Evolutionary conservation across 345 rosid species (phyloP), one percentile per base, ranked within the genome.

Genomic region (Noccaea bulbosa): DNA sequence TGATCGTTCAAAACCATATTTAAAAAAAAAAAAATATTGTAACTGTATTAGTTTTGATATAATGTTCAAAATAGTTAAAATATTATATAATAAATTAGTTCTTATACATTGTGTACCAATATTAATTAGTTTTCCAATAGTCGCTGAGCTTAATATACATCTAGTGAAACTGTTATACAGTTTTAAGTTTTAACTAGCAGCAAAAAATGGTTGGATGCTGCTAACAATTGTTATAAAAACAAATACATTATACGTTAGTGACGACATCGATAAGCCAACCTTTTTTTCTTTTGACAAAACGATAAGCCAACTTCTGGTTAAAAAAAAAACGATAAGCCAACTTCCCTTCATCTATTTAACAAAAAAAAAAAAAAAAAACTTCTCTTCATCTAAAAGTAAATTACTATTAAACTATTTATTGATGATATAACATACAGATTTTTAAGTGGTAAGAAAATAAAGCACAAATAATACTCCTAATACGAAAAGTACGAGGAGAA

Each of bases 401-500:
- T 20, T 9, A 46, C 8, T 17, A 24, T 16, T 47, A 5, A 44
- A 69, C 58, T 40, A 60, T 17, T 49, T n/a, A 4, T 50, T 49
- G 60, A 60, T 70, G 15, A 33, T 41, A 50, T n/a, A 62, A 45
- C 17, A 63, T 71, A 43, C 44, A 54, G 0, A 6, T 11, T 32
- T 56, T 38, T 3, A 4, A 47, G 12, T 62, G 14, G 69, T 37
- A 38, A 10, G 6, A 17, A 44, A 62, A 16, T 15, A 1, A 12
- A 64, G 3, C 5, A 43, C 33, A 51, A 41, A 32, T 34, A 33
- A 48, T 53, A 27, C 30, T 60, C 48, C 40, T 32, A 0, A 46
- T 54, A 47, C 35, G 41, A 47, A 46, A 73, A 47, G 9, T 37
- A 65, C 45, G 30, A 65, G 38, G 37, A 73, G 1, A 57, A 57